These are phyloP conservation scores for Leccinum uliginosum DNA, from an alignment of 768 basidiomycete species.

Conservation along the genomic window DNA sequence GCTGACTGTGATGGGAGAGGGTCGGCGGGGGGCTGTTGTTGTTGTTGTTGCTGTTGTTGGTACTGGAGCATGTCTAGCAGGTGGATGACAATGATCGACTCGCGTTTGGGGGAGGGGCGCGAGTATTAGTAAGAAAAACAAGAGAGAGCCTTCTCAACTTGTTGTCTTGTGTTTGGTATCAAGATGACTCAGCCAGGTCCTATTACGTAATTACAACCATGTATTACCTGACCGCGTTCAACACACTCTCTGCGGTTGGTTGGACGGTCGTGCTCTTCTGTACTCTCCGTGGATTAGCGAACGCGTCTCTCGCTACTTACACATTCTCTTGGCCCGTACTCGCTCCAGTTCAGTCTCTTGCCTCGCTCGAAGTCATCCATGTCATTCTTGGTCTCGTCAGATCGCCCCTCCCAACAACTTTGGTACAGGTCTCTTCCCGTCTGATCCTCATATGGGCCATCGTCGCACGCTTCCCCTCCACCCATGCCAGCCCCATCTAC, in stretches of 20 bases:
- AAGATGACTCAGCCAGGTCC: constrained; percentile 5
- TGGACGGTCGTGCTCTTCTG: constrained; percentile 71
- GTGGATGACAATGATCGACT: constrained; percentile 25
- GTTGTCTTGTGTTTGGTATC: constrained; percentile 25
- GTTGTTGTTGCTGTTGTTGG: constrained; percentile 15
- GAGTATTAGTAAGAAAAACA: constrained; percentile 36
- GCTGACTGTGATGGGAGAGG: constrained; percentile 14
- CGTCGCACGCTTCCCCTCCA: constrained; percentile 33
- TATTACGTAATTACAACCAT: constrained; percentile 14
- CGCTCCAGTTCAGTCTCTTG: constrained; percentile 77
- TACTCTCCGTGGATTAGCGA: constrained; percentile 44
- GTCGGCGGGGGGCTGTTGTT: constrained; percentile 18
- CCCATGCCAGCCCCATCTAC: constrained; percentile 74
- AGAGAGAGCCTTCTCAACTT: constrained; percentile 3
- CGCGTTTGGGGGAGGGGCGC: constrained; percentile 32
- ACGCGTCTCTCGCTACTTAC: constrained; percentile 39
- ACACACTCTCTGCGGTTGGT: constrained; percentile 64
- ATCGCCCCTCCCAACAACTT: constrained; percentile 69
- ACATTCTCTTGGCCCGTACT: constrained; percentile 56
- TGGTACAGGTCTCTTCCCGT: constrained; percentile 75
- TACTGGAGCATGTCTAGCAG: constrained; percentile 28
- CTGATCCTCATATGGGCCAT: constrained; percentile 87
- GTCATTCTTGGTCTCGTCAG: constrained; percentile 74
- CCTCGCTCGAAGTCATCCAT: constrained; percentile 81
- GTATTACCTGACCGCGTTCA: constrained; percentile 74